Base-by-base conservation (phyloP, 2,329 filamentous ascomycete species). In the Neopestalotiopsis clavispora region DNA sequence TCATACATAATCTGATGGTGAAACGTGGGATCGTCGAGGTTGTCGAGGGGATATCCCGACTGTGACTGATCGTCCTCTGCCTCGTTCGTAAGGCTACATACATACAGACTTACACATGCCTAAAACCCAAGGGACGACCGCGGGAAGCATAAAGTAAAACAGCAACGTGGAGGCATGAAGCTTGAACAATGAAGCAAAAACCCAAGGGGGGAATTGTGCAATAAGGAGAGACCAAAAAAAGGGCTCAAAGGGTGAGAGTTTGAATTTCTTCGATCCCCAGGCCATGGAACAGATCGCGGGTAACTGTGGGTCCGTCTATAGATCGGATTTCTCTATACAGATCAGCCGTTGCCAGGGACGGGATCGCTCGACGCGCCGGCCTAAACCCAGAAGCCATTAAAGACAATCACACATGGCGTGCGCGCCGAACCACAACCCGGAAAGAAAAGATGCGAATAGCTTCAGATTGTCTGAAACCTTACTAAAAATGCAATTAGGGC, bases 391-490 rank as follows among this genome's bases (percentile, higher is more conserved):
- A 38, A 38, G 10, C 34, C 6, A 38, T 38, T 9, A 38, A 38
- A 10, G 6, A 38, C 34, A 38, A 38, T 10, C 34, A 38, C 5
- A 38, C 34, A 38, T 38, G n/a, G 45, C 45, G 45, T n/a, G 45
- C 23, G 23, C 23, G 23, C 23, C 23, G 23, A 28, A 28, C 23
- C 23, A 28, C 23, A 28, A 28, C 23, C 45, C 45, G 45, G n/a
- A 52, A 20, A 52, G n/a, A 52, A 52, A 52, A n/a, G 45, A 20
- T n/a, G 45, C 17, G 45, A 52, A 52, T 52, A 52, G 45, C 45
- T 52, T 52, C 45, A 52, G 45, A 52, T 52, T 52, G 45, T 52
- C 45, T 52, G 45, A 52, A 52, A 52, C 45, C n/a, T 52, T 52
- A 52, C 45, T 52, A 52, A 52, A 52, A 20, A 38, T 10, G 10